Base-by-base conservation (phyloP, 805 yeast genomes). In the Pichia kluyveri region DNA sequence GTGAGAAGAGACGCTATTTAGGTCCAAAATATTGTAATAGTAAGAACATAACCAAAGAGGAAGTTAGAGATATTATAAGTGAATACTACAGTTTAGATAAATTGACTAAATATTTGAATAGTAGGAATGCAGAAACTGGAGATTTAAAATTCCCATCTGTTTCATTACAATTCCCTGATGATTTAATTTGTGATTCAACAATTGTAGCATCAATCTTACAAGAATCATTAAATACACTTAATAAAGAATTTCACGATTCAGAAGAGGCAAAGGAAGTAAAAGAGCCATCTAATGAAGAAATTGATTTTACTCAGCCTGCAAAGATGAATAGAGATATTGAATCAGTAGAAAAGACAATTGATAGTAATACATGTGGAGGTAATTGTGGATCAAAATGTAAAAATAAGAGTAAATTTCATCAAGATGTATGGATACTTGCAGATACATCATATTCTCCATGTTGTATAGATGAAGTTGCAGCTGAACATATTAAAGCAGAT, bases 391-490 rank as follows among this genome's bases (percentile, higher is more conserved):
- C 51, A 9, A 55, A 60, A 27, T 59, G 64, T 54, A 51, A 55
- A 52, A 51, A 56, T 19, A 44, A 51, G 38, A 53, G 51, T 15
- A 52, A 46, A 30, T 40, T 45, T 11, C 43, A 53, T 38, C 60
- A 60, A 54, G 68, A 74, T 44, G 73, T 84, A 11, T 91, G 91
- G 86, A 77, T 91, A 17, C 68, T 93, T 37, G 99, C 98, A 0
- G 99, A 93, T 60, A 91, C 99, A 0, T 88, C 97, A 0, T 93
- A 93, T 59, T 86, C 96, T 30, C 73, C 96, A 1, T 93, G 99
- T 65, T 93, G 99, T 67, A 83, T 91, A 11, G 99, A 93, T 63
- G 97, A 90, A 60, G 95, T 91, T 28, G 98, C 99, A 0, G 95
- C 96, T 0, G 90, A 86, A 60, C 99, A 93, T 63, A 95, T 91